A percentile compares a stretch with the other conserved stretches of the same genome.
phyloP scores from a whole-genome alignment of 2,329 filamentous ascomycete genomes.

The Fusarium humuli region DNA sequence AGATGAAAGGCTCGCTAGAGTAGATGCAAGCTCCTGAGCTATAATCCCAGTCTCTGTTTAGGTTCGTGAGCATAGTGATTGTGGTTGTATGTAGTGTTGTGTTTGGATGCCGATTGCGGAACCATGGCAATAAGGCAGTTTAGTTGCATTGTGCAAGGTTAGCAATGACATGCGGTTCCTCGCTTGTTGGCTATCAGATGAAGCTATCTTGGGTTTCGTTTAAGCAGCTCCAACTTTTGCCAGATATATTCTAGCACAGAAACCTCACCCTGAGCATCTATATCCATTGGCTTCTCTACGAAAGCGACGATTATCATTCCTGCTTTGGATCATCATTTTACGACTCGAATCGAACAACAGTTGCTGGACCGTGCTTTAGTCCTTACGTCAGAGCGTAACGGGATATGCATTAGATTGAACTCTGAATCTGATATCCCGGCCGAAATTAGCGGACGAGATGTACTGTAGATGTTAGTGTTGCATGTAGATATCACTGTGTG shows the following conservation, averaged over 20 bases:
- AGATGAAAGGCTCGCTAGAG: conserved; percentile 10
- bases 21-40: not conserved
- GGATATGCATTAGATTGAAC: conserved; percentile 33
- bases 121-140: conserved; percentile 4
- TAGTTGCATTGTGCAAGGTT: not conserved
- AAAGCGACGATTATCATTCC: conserved; percentile 8
- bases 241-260: conserved; percentile 32
- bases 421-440: conserved; percentile 33
- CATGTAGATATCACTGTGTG: conserved; percentile 8
- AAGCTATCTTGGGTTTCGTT: conserved; percentile 2
- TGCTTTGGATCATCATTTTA: conserved; percentile 16
- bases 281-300: conserved; percentile 14
- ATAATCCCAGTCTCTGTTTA: not conserved
- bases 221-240: conserved; percentile 18
- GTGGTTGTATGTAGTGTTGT: not conserved
- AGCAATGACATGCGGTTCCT: conserved; percentile 25
- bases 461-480: not conserved
- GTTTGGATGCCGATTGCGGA: conserved; percentile 7
- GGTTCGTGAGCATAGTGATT: not conserved
- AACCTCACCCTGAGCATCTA: not conserved
- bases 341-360: conserved; percentile 11
- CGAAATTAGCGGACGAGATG: conserved; percentile 22
- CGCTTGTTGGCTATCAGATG: conserved; percentile 20
- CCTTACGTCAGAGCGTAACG: conserved; percentile 34
- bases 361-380: conserved; percentile 17